phyloP scores from a whole-genome alignment of 2,329 filamentous ascomycete species.

The Pseudogymnoascus sp. region DNA sequence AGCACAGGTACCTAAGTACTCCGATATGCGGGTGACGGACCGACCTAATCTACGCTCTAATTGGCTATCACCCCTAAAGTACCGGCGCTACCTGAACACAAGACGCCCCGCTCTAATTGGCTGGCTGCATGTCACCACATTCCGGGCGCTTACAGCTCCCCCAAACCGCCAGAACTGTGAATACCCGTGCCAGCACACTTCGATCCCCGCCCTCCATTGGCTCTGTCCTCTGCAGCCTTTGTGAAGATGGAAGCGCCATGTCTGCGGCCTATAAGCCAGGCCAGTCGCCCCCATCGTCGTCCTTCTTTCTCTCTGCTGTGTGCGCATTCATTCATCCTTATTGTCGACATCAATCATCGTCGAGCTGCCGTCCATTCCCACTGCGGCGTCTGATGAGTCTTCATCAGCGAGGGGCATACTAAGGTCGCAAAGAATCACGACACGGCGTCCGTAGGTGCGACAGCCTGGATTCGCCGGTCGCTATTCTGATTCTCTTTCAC shows the following conservation, averaged over 20 bases:
- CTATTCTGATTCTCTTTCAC: neutral
- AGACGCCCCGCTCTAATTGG: neutral
- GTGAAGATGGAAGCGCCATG: constrained; percentile 1
- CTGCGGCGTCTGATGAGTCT: constrained; percentile 6
- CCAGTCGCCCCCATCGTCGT: neutral
- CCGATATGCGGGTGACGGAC: neutral
- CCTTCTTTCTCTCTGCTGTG: neutral
- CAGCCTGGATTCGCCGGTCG: neutral
- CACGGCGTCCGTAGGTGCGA: neutral
- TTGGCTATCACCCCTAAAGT: neutral
- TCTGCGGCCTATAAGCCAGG: constrained; percentile 2
- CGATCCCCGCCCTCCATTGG: neutral
- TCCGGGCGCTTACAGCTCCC: constrained; percentile 1
- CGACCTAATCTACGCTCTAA: neutral
- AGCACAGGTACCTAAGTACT: neutral
- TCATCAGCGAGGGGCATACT: neutral
- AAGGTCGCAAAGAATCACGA: constrained; percentile 6
- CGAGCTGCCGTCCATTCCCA: neutral
- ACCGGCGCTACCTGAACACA: neutral
- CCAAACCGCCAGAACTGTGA: constrained; percentile 2
- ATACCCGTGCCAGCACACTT: constrained; percentile 4
- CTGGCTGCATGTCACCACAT: constrained; percentile 2
- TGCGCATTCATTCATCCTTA: neutral
- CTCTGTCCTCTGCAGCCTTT: neutral
- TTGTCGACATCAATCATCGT: neutral